Evolutionary conservation across 2,329 filamentous ascomycete genomes (phyloP).

Genomic region (Penicillium sclerotigenum): DNA sequence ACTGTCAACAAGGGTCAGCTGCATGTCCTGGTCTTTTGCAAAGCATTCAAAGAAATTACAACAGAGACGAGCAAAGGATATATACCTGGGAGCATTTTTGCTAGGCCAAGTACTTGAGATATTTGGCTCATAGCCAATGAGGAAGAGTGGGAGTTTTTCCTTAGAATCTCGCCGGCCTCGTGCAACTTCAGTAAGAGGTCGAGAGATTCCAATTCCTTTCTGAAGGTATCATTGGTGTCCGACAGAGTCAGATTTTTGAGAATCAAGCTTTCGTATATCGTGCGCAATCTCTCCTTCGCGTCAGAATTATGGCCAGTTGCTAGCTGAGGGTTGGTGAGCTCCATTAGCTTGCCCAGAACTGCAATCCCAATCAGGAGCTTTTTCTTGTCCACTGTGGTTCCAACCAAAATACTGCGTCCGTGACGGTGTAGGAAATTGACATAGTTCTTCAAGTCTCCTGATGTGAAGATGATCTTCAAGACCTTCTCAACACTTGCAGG

Average conservation of each 20-base stretch:
- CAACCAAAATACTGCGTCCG: neutral
- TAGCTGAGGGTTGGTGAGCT: neutral
- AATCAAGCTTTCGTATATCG: neutral
- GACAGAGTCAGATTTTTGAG: neutral
- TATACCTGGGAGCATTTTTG: conserved; percentile 4
- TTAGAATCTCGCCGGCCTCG: neutral
- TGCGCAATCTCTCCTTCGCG: neutral
- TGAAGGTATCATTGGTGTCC: neutral
- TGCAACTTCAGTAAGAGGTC: neutral
- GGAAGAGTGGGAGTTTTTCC: neutral
- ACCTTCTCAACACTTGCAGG: neutral
- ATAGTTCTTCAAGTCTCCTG: neutral
- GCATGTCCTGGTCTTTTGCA: neutral
- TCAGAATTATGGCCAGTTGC: neutral
- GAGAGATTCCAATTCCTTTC: neutral
- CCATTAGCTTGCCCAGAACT: neutral
- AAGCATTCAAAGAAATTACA: neutral
- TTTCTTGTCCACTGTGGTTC: neutral
- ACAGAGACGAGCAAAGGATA: neutral
- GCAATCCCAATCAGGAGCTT: neutral
- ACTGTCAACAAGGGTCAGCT: neutral
- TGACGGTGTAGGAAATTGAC: accelerated
- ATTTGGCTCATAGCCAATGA: conserved; percentile 1
- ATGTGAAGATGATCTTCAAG: neutral
- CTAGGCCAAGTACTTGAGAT: conserved; percentile 1